Base-by-base conservation (phyloP, 805 yeast genomes). In the Metschnikowia rubicola region DNA sequence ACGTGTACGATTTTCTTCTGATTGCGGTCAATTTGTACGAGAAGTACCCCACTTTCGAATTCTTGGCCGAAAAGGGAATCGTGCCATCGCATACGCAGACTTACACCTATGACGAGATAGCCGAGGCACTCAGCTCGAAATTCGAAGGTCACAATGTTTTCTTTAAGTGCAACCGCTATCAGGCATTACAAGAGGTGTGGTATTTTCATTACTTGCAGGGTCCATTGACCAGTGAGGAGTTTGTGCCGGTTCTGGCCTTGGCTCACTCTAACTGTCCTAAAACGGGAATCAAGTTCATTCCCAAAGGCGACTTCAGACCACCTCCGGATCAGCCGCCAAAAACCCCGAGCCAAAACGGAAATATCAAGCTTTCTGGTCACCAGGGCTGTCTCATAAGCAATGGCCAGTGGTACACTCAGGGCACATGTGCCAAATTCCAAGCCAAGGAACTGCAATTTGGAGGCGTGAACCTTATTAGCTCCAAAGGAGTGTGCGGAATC, bases 391-490 rank as follows among this genome's bases (percentile, higher is more conserved):
- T 92, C 48, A 92, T 91, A 59, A 80, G 86, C 50, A 86, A 80
- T 59, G 99, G 99, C 4, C 78, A 81, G 54, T 91, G 96, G 94
- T 88, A 84, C 67, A 62, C 77, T 4, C 73, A 75, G 13, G 97
- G 97, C 1, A 80, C 94, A 0, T 92, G 97, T 65, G 98, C 97
- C 4, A 81, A 85, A 5, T 91, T 75, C 67, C 74, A 74, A 26
- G 57, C 86, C 26, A 43, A 49, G 12, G 75, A 81, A 44, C 79
- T 85, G 30, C 77, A 78, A 31, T 81, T 80, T 64, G 94, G 94
- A 3, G 94, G 94, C n/a, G 78, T 80, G 57, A 77, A 81, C 47
- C 60, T 91, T 38, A 74, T 74, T 50, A 78, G 94, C 1, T 79
- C 88, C 35, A 81, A 78, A 57, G 97, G 97, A 0, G 78, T 71